phyloP scores from a whole-genome alignment of 2,329 filamentous ascomycete genomes.

The Colletotrichum eleusines region DNA sequence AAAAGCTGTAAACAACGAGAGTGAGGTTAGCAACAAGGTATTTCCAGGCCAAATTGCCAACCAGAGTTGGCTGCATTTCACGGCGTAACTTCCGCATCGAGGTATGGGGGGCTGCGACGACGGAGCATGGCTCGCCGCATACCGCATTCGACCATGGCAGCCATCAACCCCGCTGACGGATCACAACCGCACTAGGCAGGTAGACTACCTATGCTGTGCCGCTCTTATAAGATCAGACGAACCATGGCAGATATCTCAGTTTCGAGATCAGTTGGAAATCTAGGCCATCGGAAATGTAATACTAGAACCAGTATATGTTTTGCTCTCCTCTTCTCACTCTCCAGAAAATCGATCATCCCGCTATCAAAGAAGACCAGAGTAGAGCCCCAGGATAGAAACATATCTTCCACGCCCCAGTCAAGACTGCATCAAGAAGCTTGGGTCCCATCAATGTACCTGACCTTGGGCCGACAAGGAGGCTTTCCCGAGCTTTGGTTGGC shows the following conservation, averaged over 20 bases:
- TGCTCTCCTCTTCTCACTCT: neutral
- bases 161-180: slow-evolving; percentile 24
- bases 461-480: neutral
- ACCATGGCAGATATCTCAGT: neutral
- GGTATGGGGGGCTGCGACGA: slow-evolving; percentile 33
- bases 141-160: slow-evolving; percentile 30
- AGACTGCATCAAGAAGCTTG: neutral
- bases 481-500: neutral
- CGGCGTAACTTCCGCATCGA: slow-evolving; percentile 18
- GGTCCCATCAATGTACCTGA: neutral
- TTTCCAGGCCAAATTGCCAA: no score
- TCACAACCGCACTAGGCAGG: neutral
- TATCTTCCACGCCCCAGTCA: no score
- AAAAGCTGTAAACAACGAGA: neutral
- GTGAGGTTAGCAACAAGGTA: neutral
- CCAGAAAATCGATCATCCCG: neutral
- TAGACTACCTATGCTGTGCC: neutral
- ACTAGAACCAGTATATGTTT: neutral
- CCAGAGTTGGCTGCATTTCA: neutral
- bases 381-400: no score
- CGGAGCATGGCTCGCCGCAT: slow-evolving; percentile 35
- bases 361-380: neutral
- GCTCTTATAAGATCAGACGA: neutral
- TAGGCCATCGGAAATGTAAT: neutral
- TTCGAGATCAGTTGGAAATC: neutral